These are phyloP conservation scores for Penicillium griseofulvum DNA, from an alignment of 2,329 filamentous ascomycete genomes.

Conservation along the genomic window DNA sequence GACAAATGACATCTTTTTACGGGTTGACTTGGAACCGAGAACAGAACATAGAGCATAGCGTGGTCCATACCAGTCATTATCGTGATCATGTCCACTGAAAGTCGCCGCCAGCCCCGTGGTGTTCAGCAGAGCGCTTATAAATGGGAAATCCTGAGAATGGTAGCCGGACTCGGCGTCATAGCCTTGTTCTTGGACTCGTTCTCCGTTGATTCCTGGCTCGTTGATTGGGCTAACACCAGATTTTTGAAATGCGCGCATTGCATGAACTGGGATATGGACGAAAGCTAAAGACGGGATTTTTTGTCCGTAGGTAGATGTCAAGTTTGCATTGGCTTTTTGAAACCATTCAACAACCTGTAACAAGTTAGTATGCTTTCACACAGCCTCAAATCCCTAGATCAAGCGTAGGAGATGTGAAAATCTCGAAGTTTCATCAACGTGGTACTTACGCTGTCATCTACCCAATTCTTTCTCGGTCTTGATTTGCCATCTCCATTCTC, in stretches of 20 bases:
- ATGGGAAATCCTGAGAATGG: constrained; percentile 54
- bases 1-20: constrained; percentile 5
- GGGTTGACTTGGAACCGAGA: not conserved
- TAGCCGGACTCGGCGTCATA: constrained; percentile 27
- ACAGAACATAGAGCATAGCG: not conserved
- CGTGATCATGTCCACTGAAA: constrained; percentile 67
- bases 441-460: constrained; percentile 37
- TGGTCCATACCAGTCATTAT: constrained; percentile 54
- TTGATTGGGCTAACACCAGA: constrained; percentile 43
- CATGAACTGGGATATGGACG: constrained; percentile 53
- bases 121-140: constrained; percentile 60
- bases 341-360: constrained; percentile 47
- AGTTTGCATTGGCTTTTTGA: constrained; percentile 26
- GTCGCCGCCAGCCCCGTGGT: constrained; percentile 57
- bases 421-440: too few species aligned
- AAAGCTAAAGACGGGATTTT: constrained; percentile 54
- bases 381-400: not conserved
- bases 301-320: constrained; percentile 32
- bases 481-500: constrained; percentile 22
- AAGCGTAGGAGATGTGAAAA: not conserved
- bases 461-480: constrained; percentile 44
- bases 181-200: constrained; percentile 38
- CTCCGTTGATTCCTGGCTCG: constrained; percentile 50
- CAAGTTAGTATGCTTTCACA: not conserved
- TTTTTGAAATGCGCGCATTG: constrained; percentile 44